Conservation (phyloP, 345 rosid species). For the Lepidium sativum region DNA sequence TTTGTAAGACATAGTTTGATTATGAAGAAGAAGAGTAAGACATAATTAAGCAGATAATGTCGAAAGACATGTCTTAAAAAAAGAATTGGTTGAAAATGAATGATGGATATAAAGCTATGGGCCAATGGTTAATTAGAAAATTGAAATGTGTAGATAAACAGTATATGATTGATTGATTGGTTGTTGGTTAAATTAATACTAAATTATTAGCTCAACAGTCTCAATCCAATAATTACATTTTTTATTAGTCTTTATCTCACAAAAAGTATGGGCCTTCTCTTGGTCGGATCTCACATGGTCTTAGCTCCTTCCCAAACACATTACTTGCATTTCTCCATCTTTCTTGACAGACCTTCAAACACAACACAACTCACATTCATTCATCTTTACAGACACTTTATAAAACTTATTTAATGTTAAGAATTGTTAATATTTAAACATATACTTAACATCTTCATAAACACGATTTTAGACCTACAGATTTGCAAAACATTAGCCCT, state of each 20-base stretch:
- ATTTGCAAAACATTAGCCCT: constrained; percentile 1
- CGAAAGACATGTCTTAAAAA: neutral
- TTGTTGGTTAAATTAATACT: constrained; percentile 4
- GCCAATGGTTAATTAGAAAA: constrained; percentile 1
- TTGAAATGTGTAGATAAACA: neutral
- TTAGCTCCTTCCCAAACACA: neutral
- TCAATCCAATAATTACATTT: constrained; percentile 22
- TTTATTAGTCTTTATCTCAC: constrained; percentile 17
- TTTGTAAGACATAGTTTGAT: neutral
- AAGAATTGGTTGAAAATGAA: neutral
- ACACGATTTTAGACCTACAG: neutral
- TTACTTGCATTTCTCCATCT: neutral
- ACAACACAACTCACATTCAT: constrained; percentile 11
- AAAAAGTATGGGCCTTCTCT: constrained; percentile 24
- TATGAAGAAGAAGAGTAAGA: neutral
- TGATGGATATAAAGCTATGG: neutral
- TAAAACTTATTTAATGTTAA: neutral
- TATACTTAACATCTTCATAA: neutral
- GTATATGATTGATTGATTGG: constrained; percentile 6
- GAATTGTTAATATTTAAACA: neutral
- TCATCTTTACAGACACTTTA: neutral
- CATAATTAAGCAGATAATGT: constrained; percentile 1
- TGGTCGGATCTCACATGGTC: constrained; percentile 31
- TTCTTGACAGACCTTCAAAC: constrained; percentile 18
- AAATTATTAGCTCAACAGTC: constrained; percentile 19